phyloP scores from a whole-genome alignment of 1,139 yeast genomes.

The Suhomyces taliae region DNA sequence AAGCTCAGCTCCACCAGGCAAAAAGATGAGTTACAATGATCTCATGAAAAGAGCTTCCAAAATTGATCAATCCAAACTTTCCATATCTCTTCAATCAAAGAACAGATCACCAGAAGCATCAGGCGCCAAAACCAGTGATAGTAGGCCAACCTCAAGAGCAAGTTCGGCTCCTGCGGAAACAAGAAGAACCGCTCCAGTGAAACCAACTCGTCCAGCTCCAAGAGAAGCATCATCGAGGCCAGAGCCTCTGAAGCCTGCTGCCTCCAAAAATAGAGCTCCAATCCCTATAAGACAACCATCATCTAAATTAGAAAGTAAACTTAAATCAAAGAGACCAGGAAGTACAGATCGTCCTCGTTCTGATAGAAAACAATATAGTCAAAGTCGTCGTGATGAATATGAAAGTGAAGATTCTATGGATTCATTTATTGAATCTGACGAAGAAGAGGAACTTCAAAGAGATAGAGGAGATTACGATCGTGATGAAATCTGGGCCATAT shows the following conservation, averaged over 20 bases:
- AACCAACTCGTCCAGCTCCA: background rate
- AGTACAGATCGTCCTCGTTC: background rate
- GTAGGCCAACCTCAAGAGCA: conserved; percentile 4
- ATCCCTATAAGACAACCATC: conserved; percentile 29
- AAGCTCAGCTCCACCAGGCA: conserved; percentile 18
- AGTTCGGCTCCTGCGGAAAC: conserved; percentile 7
- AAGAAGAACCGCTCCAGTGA: background rate
- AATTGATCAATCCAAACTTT: conserved; percentile 45
- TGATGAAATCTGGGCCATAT: conserved; percentile 87
- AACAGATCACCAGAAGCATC: conserved; percentile 30
- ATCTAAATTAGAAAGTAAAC: conserved; percentile 26
- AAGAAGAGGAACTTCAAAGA: conserved; percentile 40
- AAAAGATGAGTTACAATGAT: conserved; percentile 63
- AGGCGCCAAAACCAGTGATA: conserved; percentile 13
- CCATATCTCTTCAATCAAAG: conserved; percentile 36
- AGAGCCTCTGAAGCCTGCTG: background rate
- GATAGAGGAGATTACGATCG: conserved; percentile 56
- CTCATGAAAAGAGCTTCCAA: conserved; percentile 71
- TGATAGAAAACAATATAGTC: background rate
- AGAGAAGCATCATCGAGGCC: background rate
- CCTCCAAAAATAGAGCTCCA: conserved; percentile 17
- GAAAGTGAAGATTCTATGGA: conserved; percentile 41
- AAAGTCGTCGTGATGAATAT: conserved; percentile 4
- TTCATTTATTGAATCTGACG: conserved; percentile 59
- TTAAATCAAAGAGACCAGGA: conserved; percentile 18